Percentiles rank a stretch among this genome's conserved stretches.
Conservation (phyloP, 148 eudicot genomes). For the Camellia sinensis region DNA sequence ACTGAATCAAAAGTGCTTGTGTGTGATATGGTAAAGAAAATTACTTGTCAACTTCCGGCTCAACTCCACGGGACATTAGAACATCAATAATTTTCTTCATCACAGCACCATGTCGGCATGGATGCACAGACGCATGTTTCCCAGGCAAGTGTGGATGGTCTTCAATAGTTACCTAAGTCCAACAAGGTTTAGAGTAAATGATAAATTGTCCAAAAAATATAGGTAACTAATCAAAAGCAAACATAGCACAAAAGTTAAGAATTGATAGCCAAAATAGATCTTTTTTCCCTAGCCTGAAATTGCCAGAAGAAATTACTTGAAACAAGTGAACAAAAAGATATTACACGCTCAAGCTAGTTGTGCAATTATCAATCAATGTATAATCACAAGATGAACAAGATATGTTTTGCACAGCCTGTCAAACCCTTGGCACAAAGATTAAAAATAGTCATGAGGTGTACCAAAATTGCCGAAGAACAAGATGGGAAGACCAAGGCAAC, state of each 20-base stretch:
- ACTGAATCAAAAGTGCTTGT: not conserved
- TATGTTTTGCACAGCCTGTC: not conserved
- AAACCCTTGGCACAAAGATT: not conserved
- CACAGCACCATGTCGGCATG: slow-evolving; percentile 95
- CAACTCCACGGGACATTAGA: slow-evolving; percentile 91
- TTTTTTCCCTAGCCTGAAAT: not conserved
- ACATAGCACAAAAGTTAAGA: not conserved
- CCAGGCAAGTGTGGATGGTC: slow-evolving; percentile 99
- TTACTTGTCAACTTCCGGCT: slow-evolving; percentile 99
- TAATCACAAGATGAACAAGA: not conserved
- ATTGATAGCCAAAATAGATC: not conserved
- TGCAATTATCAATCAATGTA: not conserved
- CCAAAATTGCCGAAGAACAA: not conserved
- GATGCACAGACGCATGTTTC: slow-evolving; percentile 98
- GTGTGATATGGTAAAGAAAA: slow-evolving; percentile 8
- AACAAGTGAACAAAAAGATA: too few relatives aligned
- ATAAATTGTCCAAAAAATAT: not conserved
- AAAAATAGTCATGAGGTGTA: not conserved
- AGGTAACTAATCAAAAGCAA: slow-evolving; percentile 2
- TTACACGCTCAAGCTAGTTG: not conserved
- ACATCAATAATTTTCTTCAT: slow-evolving; percentile 99
- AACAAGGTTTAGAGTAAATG: not conserved
- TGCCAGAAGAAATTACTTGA: not conserved
- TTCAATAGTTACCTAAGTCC: slow-evolving; percentile 83
- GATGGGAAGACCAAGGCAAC: not conserved